Conservation (phyloP, 2,329 filamentous ascomycete species). For the Pseudogymnoascus sp. region DNA sequence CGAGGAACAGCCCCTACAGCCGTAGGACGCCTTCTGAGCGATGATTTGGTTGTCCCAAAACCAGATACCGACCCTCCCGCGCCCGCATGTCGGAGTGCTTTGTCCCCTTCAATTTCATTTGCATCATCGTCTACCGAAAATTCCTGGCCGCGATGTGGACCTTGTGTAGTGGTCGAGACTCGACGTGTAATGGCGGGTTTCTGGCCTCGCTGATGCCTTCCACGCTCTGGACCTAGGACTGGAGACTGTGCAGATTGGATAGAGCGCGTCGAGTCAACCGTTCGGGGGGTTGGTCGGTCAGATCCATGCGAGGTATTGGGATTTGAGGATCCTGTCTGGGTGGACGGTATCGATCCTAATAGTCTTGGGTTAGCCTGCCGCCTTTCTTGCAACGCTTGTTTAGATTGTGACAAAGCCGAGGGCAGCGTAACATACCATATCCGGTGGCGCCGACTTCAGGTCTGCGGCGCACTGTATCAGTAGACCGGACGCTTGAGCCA, state of each 20-base stretch:
- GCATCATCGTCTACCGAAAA: constrained; percentile 89
- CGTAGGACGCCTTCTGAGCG: constrained; percentile 39
- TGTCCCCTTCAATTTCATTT: constrained; percentile 68
- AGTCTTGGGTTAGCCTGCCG: background rate
- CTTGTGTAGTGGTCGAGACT: constrained; percentile 60
- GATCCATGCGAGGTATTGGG: constrained; percentile 6
- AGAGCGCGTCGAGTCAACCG: constrained; percentile 24
- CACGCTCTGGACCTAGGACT: constrained; percentile 26
- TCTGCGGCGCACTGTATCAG: constrained; percentile 51
- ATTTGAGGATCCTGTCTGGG: background rate
- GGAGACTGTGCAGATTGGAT: constrained; percentile 23
- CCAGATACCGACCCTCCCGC: constrained; percentile 24
- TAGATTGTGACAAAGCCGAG: no score
- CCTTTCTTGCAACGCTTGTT: background rate
- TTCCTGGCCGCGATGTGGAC: constrained; percentile 71
- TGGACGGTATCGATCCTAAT: constrained; percentile 7
- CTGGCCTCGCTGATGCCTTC: constrained; percentile 27
- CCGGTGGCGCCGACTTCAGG: constrained; percentile 36
- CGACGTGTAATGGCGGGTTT: constrained; percentile 69
- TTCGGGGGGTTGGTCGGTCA: constrained; percentile 22
- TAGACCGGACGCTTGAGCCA: constrained; percentile 49
- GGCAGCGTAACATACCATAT: constrained; percentile 42
- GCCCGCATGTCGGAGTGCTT: constrained; percentile 37
- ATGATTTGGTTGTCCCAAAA: constrained; percentile 27
- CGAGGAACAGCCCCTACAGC: constrained; percentile 38